Conservation (phyloP, 2,329 filamentous ascomycete species). For the Karstenula rhodostoma region DNA sequence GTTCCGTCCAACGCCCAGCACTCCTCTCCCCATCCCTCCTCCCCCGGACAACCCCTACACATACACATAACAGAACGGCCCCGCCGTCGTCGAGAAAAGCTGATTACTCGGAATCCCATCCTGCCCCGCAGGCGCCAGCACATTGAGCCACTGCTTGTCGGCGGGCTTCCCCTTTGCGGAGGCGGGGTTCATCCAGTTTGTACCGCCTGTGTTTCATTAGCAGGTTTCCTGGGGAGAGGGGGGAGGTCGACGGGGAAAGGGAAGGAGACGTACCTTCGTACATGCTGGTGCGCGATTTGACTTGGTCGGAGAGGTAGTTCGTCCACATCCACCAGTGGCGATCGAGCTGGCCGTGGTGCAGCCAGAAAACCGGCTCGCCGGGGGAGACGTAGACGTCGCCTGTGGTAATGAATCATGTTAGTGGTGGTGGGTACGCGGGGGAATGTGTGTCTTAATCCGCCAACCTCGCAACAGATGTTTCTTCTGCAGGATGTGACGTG, state of each 20-base stretch:
- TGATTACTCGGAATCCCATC: slow-evolving; percentile 34
- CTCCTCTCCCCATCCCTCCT: background rate
- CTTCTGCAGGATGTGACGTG: no score
- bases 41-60: slow-evolving; percentile 20
- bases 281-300: slow-evolving; percentile 30
- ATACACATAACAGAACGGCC: slow-evolving; percentile 46
- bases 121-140: slow-evolving; percentile 33
- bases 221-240: background rate
- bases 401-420: no score
- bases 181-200: slow-evolving; percentile 54
- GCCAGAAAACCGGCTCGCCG: slow-evolving; percentile 57
- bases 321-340: slow-evolving; percentile 61
- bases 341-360: slow-evolving; percentile 60
- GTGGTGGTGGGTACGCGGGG: no score
- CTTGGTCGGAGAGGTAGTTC: slow-evolving; percentile 46
- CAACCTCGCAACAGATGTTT: no score
- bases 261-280: slow-evolving; percentile 47
- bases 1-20: no score
- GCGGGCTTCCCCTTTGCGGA: slow-evolving; percentile 50
- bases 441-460: no score
- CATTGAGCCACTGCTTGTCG: slow-evolving; percentile 36
- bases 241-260: background rate
- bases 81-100: slow-evolving; percentile 39
- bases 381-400: slow-evolving; percentile 58
- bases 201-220: slow-evolving; percentile 36